Base-by-base conservation (phyloP, 139 green algal genomes). In the Parachlorella kessleri region DNA sequence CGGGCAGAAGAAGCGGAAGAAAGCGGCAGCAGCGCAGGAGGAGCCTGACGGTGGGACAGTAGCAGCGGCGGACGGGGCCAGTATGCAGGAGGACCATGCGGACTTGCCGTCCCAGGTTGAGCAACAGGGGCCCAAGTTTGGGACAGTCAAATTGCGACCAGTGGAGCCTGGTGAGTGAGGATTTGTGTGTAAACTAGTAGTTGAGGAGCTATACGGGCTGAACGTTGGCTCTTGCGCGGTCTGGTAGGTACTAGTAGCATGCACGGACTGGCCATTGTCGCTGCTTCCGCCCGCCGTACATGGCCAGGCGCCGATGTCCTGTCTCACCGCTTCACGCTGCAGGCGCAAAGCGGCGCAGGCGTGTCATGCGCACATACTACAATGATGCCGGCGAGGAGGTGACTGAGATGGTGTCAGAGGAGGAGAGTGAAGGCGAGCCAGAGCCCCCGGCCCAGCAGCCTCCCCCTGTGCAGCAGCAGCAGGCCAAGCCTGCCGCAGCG, bases 301-400 rank as follows among this genome's bases (percentile, higher is more conserved):
- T 10, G 48, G 48, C 10, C 48, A 18, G 48, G 48, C 48, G 48
- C 10, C 48, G 18, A 18, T 10, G 48, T 10, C 10, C 10, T 59
- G 48, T 59, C 10, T 18, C 10, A 10, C 48, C 48, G 66, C 66
- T 55, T 21, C 38, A 18, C 1, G n/a, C 23, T 40, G 75, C 75
- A 81, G 75, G 42, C 48, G 70, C 41, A 30, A 82, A 82, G 70
- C 66, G 77, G 2, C 24, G 33, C 42, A 73, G 63, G 35, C 80
- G 75, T 24, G 86, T 88, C n/a, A 77, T 69, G 36, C 76, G 65
- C 14, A 83, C 77, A 2, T 81, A 65, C 21, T 82, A 82, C 76
- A 91, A 91, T 55, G 80, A 89, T 30, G 76, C 68, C 24, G 87
- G 87, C 2, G 87, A 91, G 75, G 87, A 91, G 72, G 87, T 84